Percentiles rank a stretch among this genome's conserved stretches.
These are phyloP conservation scores for Inonotus hispidus DNA, from an alignment of 1,284 basidiomycete genomes.

Conservation along the genomic window DNA sequence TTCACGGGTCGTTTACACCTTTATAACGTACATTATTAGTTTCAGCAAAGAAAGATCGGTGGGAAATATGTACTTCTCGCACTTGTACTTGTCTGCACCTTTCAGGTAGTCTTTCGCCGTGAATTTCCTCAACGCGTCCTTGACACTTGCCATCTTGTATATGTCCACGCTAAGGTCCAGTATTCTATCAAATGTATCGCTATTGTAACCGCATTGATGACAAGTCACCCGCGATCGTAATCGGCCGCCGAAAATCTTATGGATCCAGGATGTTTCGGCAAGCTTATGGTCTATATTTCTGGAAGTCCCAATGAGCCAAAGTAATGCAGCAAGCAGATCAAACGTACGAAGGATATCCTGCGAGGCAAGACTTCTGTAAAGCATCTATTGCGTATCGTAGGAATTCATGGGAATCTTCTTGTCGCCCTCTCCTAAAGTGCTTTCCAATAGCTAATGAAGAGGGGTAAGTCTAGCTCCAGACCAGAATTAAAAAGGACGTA, in stretches of 20 bases:
- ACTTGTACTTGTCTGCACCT: slow-evolving; percentile 96
- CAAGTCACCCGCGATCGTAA: slow-evolving; percentile 94
- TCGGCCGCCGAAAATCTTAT: slow-evolving; percentile 90
- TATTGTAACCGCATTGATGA: slow-evolving; percentile 76
- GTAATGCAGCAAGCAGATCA: slow-evolving; percentile 7
- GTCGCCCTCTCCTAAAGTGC: slow-evolving; percentile 84
- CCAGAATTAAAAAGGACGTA: slow-evolving; percentile 33
- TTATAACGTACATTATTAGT: slow-evolving; percentile 17
- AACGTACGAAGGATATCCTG: slow-evolving; percentile 64
- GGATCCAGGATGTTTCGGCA: slow-evolving; percentile 90
- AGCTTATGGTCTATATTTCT: slow-evolving; percentile 78
- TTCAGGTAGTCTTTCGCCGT: slow-evolving; percentile 78
- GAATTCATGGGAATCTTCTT: slow-evolving; percentile 99
- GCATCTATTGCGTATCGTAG: slow-evolving; percentile 92
- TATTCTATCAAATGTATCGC: slow-evolving; percentile 95
- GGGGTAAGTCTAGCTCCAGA: background rate
- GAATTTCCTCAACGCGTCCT: slow-evolving; percentile 79
- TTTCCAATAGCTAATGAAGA: slow-evolving; percentile 77
- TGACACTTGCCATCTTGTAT: slow-evolving; percentile 55
- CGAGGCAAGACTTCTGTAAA: slow-evolving; percentile 80
- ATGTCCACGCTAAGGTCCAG: slow-evolving; percentile 93
- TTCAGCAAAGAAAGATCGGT: slow-evolving; percentile 2
- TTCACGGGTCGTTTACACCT: slow-evolving; percentile 87
- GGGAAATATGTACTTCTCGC: slow-evolving; percentile 77
- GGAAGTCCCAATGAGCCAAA: slow-evolving; percentile 14